Evolutionary conservation across 2,329 filamentous ascomycete species (phyloP).

Genomic region (Diaporthe aspalathi): DNA sequence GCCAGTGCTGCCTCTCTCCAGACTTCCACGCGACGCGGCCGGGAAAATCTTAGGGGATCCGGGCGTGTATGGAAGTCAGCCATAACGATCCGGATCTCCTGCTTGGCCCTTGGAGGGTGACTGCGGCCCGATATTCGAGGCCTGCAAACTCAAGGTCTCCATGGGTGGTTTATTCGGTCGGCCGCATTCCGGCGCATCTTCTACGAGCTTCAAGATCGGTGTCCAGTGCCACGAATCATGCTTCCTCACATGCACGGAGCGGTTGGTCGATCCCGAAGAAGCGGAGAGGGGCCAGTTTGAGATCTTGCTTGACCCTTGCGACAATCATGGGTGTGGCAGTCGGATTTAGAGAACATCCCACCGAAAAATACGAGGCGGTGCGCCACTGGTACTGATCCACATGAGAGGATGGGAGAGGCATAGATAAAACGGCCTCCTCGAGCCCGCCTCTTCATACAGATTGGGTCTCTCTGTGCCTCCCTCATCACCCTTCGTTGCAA

Average conservation of each 20-base stretch:
- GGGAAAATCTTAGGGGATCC: no score
- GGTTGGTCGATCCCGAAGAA: neutral
- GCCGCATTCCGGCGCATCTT: constrained; percentile 32
- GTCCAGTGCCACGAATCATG: neutral
- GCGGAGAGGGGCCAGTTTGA: neutral
- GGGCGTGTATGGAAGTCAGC: neutral
- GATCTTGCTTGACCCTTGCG: neutral
- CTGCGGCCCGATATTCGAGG: neutral
- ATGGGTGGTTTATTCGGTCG: constrained; percentile 2
- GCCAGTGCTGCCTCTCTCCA: neutral
- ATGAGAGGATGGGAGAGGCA: neutral
- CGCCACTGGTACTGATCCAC: neutral
- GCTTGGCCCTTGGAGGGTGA: neutral
- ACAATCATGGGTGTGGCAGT: neutral
- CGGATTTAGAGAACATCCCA: constrained; percentile 8
- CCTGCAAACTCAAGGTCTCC: neutral
- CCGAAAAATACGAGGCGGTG: neutral
- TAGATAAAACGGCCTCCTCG: constrained; percentile 2
- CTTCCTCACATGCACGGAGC: neutral
- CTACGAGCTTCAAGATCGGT: neutral
- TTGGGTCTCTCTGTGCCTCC: neutral
- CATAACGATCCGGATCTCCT: neutral
- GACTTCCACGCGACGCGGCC: neutral
- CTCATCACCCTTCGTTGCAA: neutral
- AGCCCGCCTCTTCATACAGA: neutral